Conservation (phyloP, 2,329 filamentous ascomycete species). For the Aspergillus niger region DNA sequence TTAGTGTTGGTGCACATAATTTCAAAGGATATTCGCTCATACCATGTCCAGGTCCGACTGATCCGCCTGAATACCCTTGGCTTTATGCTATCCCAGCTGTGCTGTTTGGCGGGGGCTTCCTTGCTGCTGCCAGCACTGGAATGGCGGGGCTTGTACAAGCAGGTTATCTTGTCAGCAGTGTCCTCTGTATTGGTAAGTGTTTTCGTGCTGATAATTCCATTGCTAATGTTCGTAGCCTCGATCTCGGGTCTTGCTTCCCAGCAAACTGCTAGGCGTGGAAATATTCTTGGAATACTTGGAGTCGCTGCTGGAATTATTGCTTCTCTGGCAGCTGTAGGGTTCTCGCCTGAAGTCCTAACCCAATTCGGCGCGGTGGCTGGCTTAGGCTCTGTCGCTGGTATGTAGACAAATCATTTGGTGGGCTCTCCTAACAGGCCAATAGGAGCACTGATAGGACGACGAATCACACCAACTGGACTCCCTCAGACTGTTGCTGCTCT, state of each 20-base stretch:
- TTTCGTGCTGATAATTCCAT: not conserved
- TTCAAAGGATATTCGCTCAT: constrained; percentile 20
- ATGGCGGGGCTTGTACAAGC: constrained; percentile 83
- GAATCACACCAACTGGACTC: constrained; percentile 84
- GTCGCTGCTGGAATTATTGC: constrained; percentile 81
- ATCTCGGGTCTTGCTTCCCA: constrained; percentile 81
- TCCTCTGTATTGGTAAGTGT: constrained; percentile 71
- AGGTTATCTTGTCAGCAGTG: constrained; percentile 80
- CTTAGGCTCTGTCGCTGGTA: constrained; percentile 66
- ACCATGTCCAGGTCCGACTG: constrained; percentile 64
- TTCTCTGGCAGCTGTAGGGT: constrained; percentile 78
- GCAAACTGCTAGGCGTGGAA: constrained; percentile 78
- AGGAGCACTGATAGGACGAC: constrained; percentile 75
- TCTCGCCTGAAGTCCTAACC: constrained; percentile 73
- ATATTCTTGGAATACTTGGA: constrained; percentile 82
- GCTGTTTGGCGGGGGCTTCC: constrained; percentile 77
- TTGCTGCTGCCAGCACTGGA: constrained; percentile 77
- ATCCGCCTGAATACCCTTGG: constrained; percentile 87
- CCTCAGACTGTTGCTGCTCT: constrained; percentile 87
- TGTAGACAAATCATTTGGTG: constrained; percentile 10
- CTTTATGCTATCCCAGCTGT: constrained; percentile 76
- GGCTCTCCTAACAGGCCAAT: constrained; percentile 3
- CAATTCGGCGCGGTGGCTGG: constrained; percentile 79
- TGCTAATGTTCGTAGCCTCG: constrained; percentile 50
- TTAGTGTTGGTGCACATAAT: constrained; percentile 33